phyloP scores from a whole-genome alignment of 2,329 filamentous ascomycete species.

The Fusarium subtropicale region DNA sequence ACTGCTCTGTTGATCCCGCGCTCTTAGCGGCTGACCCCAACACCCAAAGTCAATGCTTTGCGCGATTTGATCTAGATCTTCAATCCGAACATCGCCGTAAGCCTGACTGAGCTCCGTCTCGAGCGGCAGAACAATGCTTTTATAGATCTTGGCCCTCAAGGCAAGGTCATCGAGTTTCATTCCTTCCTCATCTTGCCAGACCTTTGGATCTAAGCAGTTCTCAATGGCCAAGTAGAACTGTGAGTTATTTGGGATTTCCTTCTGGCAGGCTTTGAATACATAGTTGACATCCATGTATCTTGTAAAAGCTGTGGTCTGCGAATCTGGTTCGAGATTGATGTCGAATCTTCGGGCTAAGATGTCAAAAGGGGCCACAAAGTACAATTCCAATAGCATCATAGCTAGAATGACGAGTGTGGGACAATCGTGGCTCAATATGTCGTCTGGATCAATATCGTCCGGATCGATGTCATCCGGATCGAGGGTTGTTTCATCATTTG shows the following conservation, averaged over 20 bases:
- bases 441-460: not conserved
- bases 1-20: no score
- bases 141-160: not conserved
- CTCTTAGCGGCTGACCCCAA: not conserved
- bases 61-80: not conserved
- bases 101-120: not conserved
- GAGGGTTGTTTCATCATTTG: no score
- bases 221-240: not conserved
- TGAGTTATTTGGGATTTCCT: accelerated
- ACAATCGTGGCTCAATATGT: not conserved
- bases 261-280: not conserved
- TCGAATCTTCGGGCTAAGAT: not conserved
- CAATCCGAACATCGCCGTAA: accelerated
- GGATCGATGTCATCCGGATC: not conserved
- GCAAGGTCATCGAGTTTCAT: accelerated
- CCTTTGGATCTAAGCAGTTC: not conserved
- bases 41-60: not conserved
- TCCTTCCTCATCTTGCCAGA: not conserved
- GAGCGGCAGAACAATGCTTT: accelerated
- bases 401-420: not conserved
- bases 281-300: not conserved
- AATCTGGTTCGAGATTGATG: not conserved
- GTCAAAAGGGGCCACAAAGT: not conserved
- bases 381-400: not conserved
- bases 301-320: accelerated